phyloP scores from a whole-genome alignment of 2,329 filamentous ascomycete species.

The Pseudocercospora pini-densiflorae region DNA sequence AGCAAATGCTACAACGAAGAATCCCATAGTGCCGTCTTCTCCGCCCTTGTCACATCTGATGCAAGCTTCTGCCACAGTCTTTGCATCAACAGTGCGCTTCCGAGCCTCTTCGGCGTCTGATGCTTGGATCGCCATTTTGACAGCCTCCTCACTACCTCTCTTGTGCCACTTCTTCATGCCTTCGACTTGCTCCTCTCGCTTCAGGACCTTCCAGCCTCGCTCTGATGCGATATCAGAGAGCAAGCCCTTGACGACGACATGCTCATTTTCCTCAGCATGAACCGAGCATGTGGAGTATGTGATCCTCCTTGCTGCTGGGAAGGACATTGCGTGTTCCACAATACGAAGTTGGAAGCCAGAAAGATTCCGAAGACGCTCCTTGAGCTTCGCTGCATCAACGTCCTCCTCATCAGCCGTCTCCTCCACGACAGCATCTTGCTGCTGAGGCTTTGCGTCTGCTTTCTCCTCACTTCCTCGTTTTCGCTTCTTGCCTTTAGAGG shows the following conservation, averaged over 20 bases:
- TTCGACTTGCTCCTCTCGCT: constrained; percentile 71
- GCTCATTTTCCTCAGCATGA: constrained; percentile 85
- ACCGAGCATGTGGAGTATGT: constrained; percentile 96
- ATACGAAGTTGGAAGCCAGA: constrained; percentile 82
- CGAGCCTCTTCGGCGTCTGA: neutral
- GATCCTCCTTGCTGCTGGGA: constrained; percentile 74
- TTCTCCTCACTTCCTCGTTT: constrained; percentile 32
- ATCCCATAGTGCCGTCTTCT: constrained; percentile 85
- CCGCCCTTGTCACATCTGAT: constrained; percentile 82
- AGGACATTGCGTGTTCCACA: constrained; percentile 81
- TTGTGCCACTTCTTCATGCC: constrained; percentile 79
- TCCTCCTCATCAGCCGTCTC: constrained; percentile 37
- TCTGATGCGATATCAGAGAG: constrained; percentile 66
- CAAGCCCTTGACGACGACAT: constrained; percentile 75
- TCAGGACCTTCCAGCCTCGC: constrained; percentile 78
- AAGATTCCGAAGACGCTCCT: constrained; percentile 71
- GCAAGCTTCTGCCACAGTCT: constrained; percentile 69
- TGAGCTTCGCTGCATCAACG: constrained; percentile 59
- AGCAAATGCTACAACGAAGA: constrained; percentile 90
- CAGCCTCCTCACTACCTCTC: constrained; percentile 45
- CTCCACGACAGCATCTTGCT: constrained; percentile 20
- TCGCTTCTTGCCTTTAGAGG: constrained; percentile 36
- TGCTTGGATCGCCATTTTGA: constrained; percentile 43
- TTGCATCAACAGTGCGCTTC: constrained; percentile 21
- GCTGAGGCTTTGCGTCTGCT: constrained; percentile 16